These are phyloP conservation scores for Cymbopogon citratus DNA, from an alignment of 176 grass and related monocot species.

Conservation along the genomic window DNA sequence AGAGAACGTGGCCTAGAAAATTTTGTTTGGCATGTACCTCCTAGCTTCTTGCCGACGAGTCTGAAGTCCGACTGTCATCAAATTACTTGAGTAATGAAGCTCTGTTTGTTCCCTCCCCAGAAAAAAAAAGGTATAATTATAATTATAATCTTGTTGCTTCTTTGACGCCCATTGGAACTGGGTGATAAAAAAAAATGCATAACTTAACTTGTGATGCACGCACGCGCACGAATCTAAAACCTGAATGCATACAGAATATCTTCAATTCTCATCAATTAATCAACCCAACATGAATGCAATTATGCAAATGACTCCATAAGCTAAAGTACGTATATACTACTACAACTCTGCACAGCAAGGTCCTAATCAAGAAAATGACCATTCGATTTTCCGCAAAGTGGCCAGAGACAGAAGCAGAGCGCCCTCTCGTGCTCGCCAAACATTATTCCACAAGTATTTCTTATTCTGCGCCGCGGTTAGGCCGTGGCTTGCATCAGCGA, in stretches of 20 bases:
- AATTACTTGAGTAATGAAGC: no score
- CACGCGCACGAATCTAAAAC: not conserved
- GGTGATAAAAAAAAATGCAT: not conserved
- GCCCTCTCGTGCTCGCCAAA: slow-evolving; percentile 12
- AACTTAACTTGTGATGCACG: not conserved
- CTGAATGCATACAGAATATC: not conserved
- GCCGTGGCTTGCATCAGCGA: slow-evolving; percentile 11
- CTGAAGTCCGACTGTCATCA: no score
- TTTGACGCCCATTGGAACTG: no score
- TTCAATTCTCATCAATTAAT: not conserved
- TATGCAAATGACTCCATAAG: not conserved
- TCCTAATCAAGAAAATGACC: not conserved
- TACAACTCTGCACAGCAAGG: not conserved
- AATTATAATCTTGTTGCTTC: no score
- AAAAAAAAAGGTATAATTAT: no score
- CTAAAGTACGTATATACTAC: not conserved
- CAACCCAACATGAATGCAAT: not conserved
- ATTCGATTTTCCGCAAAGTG: not conserved
- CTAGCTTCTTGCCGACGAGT: no score
- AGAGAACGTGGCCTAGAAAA: no score
- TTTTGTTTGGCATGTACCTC: no score
- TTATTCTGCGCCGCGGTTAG: not conserved
- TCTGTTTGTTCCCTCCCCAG: no score
- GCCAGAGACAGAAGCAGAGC: not conserved
- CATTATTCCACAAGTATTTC: not conserved